phyloP scores from a whole-genome alignment of 116 monocot species.

The Iris pallida region DNA sequence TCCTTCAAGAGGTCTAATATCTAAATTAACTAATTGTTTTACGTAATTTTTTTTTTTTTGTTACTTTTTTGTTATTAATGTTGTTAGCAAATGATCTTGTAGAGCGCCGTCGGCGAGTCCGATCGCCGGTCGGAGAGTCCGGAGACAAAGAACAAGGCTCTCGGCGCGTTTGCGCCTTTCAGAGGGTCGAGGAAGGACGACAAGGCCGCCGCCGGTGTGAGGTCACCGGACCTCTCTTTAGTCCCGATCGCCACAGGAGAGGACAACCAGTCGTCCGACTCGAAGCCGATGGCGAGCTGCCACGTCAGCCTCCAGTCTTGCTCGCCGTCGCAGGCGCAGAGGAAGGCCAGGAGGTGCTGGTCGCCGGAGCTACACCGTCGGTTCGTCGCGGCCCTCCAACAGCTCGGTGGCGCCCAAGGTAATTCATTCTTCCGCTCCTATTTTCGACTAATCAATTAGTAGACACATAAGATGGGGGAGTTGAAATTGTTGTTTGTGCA shows the following conservation, averaged over 20 bases:
- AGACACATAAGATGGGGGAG: not conserved
- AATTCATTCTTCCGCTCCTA: not conserved
- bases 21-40: not conserved
- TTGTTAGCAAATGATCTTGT: not conserved
- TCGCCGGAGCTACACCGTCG: conserved; percentile 77
- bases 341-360: conserved; percentile 81
- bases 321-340: conserved; percentile 32
- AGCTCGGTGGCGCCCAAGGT: conserved; percentile 85
- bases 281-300: conserved; percentile 11
- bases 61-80: not conserved
- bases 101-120: conserved; percentile 2
- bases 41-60: not conserved
- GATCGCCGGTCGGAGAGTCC: conserved; percentile 14
- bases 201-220: conserved; percentile 6
- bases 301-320: conserved; percentile 26
- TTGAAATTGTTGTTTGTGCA: conserved; percentile 15
- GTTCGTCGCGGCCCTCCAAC: conserved; percentile 61
- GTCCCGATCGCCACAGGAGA: conserved; percentile 17
- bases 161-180: conserved; percentile 35
- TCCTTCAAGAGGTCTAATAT: not conserved
- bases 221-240: conserved; percentile 46
- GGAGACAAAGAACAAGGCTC: conserved; percentile 10
- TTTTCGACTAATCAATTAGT: not conserved
- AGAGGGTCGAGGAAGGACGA: conserved; percentile 29
- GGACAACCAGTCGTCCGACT: not conserved